These are phyloP conservation scores for Alloascoidea hylecoeti DNA, from an alignment of 805 yeast genomes.

Conservation along the genomic window DNA sequence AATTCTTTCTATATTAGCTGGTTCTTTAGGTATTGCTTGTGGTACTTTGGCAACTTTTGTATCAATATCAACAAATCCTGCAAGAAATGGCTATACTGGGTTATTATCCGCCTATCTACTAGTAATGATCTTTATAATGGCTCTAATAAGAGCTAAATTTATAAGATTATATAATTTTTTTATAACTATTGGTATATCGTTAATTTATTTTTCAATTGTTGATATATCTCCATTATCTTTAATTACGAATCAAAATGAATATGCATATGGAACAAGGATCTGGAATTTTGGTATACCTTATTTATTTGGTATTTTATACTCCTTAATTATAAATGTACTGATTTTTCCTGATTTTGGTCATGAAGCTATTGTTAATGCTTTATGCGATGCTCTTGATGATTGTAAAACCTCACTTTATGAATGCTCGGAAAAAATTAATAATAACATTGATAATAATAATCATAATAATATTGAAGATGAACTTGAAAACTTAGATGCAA, in stretches of 20 bases:
- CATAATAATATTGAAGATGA: slow-evolving; percentile 9
- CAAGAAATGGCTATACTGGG: slow-evolving; percentile 29
- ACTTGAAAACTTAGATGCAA: too few relatives aligned
- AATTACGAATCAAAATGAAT: background rate
- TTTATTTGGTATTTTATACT: slow-evolving; percentile 25
- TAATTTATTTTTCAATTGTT: slow-evolving; percentile 19
- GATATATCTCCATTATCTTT: slow-evolving; percentile 14
- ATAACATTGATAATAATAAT: slow-evolving; percentile 7
- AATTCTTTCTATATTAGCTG: slow-evolving; percentile 23
- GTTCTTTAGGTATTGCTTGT: slow-evolving; percentile 28
- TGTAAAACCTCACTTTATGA: slow-evolving; percentile 6
- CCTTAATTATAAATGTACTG: slow-evolving; percentile 19
- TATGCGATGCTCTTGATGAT: slow-evolving; percentile 11
- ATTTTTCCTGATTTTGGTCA: slow-evolving; percentile 29
- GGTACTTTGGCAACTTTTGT: slow-evolving; percentile 26
- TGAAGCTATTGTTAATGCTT: slow-evolving; percentile 14
- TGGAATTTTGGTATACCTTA: slow-evolving; percentile 32
- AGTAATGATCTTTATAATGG: slow-evolving; percentile 21
- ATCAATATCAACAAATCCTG: slow-evolving; percentile 24
- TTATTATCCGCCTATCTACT: slow-evolving; percentile 26
- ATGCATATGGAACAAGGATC: slow-evolving; percentile 19
- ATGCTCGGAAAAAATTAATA: slow-evolving; percentile 9
- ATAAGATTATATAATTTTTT: slow-evolving; percentile 25
- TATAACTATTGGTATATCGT: slow-evolving; percentile 20
- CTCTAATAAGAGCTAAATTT: slow-evolving; percentile 26